Base-by-base conservation (phyloP, 768 basidiomycete genomes). In the Boletus rubroflammeus region DNA sequence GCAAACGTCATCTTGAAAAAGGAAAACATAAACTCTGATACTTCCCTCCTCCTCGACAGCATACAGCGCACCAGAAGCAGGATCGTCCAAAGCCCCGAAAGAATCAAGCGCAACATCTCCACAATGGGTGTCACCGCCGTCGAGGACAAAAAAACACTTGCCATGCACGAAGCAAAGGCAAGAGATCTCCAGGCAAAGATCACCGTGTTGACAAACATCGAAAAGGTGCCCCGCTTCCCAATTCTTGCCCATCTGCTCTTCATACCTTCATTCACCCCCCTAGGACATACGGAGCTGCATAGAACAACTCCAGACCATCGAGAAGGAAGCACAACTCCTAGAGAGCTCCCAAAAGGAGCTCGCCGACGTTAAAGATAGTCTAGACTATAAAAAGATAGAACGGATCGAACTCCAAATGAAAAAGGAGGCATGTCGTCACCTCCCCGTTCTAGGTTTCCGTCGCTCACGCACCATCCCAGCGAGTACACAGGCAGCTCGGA, bases 71-170 rank as follows among this genome's bases (percentile, higher is more conserved):
- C 84, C 0, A 78, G 83, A 47, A 75, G 83, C 28, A 83, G 93
- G 26, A 87, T 97, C 57, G 93, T 97, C 3, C 90, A 93, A 67
- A 93, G 91, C 0, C 94, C 94, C 0, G 94, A 96, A 44, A 81
- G 93, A 42, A 88, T 96, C 60, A 89, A 86, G 66, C 82, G 85
- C 47, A 88, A 83, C 40, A 96, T 96, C 62, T 71, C 78, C 11
- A 76, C 81, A n/a, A 92, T 96, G 88, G 78, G 81, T 3, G 66
- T 73, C 6, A 83, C 80, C 0, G 82, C 83, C 1, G 68, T 79
- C 17, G 86, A 88, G 50, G 91, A 95, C 60, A 90, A 90, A 65
- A 81, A 76, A 56, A 77, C 77, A 1, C 76, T 90, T 19, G 75
- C 79, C 1, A 69, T 78, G 57, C 82, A 86, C 58, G 88, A 93